These are phyloP conservation scores for Micractinium conductrix DNA, from an alignment of 139 green algal species.

Conservation along the genomic window DNA sequence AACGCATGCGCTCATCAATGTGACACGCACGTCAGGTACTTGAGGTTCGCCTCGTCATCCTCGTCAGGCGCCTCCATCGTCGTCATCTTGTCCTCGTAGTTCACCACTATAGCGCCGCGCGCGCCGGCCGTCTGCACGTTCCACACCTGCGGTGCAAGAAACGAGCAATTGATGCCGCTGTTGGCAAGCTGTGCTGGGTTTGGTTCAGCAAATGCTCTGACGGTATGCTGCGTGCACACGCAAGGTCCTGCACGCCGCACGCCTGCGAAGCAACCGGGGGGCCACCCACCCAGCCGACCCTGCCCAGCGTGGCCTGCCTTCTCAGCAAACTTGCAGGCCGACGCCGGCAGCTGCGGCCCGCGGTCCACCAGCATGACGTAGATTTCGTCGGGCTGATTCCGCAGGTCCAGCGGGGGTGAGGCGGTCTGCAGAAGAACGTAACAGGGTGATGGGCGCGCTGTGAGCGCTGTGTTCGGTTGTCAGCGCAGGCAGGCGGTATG, in stretches of 20 bases:
- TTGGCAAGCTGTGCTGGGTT: too few species aligned
- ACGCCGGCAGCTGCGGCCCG: conserved; percentile 16
- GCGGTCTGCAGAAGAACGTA: conserved; percentile 44
- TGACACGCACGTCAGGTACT: conserved; percentile 20
- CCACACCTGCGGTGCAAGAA: conserved; percentile 68
- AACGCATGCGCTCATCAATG: too few species aligned
- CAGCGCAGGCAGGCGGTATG: too few species aligned
- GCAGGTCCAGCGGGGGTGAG: conserved; percentile 37
- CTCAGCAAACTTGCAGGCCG: conserved; percentile 87
- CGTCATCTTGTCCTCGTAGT: conserved; percentile 74
- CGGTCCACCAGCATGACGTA: conserved; percentile 77
- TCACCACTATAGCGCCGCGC: conserved; percentile 75
- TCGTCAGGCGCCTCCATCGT: conserved; percentile 80
- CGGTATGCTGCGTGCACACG: too few species aligned
- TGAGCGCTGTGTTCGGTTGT: not conserved
- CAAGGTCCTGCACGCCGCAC: not conserved
- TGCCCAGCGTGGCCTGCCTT: conserved; percentile 56
- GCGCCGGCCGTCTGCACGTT: conserved; percentile 88
- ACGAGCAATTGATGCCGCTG: too few species aligned
- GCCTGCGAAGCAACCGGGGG: not conserved
- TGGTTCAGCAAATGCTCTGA: too few species aligned
- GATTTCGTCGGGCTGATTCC: conserved; percentile 21
- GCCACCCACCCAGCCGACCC: too few species aligned
- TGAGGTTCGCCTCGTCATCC: conserved; percentile 52
- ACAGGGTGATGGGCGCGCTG: not conserved